Conservation (phyloP, 371 early-diverging fungal species). For the Mortierella sp. region DNA sequence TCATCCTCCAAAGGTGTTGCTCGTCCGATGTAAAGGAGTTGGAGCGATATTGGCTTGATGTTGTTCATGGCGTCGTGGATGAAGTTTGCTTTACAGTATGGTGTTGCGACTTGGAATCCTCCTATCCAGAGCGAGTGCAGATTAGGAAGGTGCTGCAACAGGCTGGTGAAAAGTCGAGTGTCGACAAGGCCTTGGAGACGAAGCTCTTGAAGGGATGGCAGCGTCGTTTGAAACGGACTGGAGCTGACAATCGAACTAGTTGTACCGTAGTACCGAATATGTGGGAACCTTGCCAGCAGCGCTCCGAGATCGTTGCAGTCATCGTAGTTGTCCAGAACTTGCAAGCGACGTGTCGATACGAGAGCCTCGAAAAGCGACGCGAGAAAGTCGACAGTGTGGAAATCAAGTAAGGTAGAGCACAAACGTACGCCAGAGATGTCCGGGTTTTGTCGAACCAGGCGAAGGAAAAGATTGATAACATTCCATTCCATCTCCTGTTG, state of each 20-base stretch:
- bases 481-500: not conserved
- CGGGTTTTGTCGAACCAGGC: not conserved
- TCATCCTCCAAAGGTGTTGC: not conserved
- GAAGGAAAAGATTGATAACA: not conserved
- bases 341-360: not conserved
- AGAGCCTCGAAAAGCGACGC: not conserved
- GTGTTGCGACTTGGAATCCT: not conserved
- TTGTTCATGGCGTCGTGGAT: not conserved
- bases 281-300: not conserved
- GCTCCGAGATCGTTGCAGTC: not conserved
- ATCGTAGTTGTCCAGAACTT: not conserved
- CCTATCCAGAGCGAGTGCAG: not conserved
- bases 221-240: not conserved
- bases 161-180: not conserved
- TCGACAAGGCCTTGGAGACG: not conserved
- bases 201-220: not conserved
- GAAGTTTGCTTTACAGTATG: not conserved
- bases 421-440: not conserved
- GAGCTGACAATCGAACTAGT: not conserved
- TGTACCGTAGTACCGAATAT: not conserved
- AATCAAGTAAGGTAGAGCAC: not conserved
- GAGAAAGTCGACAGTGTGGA: not conserved
- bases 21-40: not conserved
- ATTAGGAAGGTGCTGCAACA: constrained; percentile 3
- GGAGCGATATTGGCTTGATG: not conserved